Evolutionary conservation across 1,139 yeast genomes (phyloP), one percentile per base, ranked within the genome.

Genomic region (Candida glucosophila): DNA sequence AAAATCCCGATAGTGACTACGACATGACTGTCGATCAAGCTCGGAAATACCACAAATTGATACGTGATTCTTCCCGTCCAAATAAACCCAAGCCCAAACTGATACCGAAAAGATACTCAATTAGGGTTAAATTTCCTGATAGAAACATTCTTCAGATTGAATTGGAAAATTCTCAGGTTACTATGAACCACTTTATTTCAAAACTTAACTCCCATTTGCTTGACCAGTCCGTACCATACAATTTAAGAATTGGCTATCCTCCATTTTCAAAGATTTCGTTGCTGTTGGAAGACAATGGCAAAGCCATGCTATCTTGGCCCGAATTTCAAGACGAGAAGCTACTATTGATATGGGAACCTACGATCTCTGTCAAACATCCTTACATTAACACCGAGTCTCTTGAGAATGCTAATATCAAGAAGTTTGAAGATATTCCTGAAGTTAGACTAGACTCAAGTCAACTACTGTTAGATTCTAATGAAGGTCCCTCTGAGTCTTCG

Each of bases 101-200:
- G 3, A 23, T 29, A 7, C 59, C 61, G 2, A 28, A 39, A 3
- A 41, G 42, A 19, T 59, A 55, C 35, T 49, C 55, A 14, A 52
- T 73, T 7, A 49, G 80, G 26, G 40, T 73, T 17, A 61, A 62
- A 33, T 72, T 74, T 34, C 78, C 79, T 2, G 77, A 74, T 44
- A 51, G 65, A 15, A 46, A 64, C 4, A 55, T 60, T 15, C 42
- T 74, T n/a, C 74, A 72, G 33, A 47, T 67, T n/a, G 50, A 58
- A 25, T 62, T 71, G 24, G 46, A 48, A 13, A 58, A 65, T 22
- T 32, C 38, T 3, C 59, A 58, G 11, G 49, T 54, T 0, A 56
- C 68, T 24, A 64, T 73, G 33, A 62, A 66, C 2, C 55, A 59
- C 25, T 52, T 73, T 17, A 30, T 63, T 25, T 53, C 55, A 25